These are phyloP conservation scores for Saraca asoca DNA, from an alignment of 331 rosid species.

Conservation along the genomic window DNA sequence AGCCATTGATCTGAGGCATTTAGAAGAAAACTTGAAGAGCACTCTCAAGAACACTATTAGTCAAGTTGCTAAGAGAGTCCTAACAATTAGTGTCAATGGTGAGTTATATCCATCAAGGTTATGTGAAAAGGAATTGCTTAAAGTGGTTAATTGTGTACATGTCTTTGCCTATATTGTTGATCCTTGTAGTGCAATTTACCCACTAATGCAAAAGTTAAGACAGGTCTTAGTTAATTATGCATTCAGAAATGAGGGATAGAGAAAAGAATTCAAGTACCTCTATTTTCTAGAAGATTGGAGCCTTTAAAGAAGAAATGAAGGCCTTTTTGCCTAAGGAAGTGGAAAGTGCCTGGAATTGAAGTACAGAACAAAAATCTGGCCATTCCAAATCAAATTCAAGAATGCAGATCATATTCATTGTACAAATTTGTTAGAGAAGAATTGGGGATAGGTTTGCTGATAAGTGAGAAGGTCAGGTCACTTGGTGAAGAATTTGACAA, in stretches of 20 bases:
- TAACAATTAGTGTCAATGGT: slow-evolving; percentile 59
- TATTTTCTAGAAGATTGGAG: slow-evolving; percentile 71
- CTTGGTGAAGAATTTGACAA: slow-evolving; percentile 90
- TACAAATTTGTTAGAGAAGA: slow-evolving; percentile 77
- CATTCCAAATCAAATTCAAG: slow-evolving; percentile 58
- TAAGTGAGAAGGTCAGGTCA: slow-evolving; percentile 73
- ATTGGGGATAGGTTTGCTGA: slow-evolving; percentile 60
- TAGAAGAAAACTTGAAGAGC: slow-evolving; percentile 74
- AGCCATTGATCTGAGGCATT: slow-evolving; percentile 78
- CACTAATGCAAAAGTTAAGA: slow-evolving; percentile 78
- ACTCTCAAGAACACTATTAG: slow-evolving; percentile 61
- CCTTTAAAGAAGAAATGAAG: slow-evolving; percentile 74
- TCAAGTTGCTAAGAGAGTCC: slow-evolving; percentile 67
- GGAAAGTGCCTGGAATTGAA: slow-evolving; percentile 54
- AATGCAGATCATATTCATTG: slow-evolving; percentile 82
- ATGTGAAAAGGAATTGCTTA: slow-evolving; percentile 72
- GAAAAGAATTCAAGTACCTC: slow-evolving; percentile 61
- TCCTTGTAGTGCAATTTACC: slow-evolving; percentile 73
- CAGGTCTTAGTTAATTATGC: slow-evolving; percentile 83
- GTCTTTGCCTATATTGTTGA: slow-evolving; percentile 74
- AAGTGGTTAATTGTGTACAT: slow-evolving; percentile 68
- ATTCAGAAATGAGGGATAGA: slow-evolving; percentile 56
- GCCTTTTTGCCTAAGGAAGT: slow-evolving; percentile 70
- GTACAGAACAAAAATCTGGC: slow-evolving; percentile 60
- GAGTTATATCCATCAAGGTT: slow-evolving; percentile 84